Percentiles rank a stretch among this genome's conserved stretches.
Evolutionary conservation across 345 rosid species (phyloP).

Genomic region (Populus alba): DNA sequence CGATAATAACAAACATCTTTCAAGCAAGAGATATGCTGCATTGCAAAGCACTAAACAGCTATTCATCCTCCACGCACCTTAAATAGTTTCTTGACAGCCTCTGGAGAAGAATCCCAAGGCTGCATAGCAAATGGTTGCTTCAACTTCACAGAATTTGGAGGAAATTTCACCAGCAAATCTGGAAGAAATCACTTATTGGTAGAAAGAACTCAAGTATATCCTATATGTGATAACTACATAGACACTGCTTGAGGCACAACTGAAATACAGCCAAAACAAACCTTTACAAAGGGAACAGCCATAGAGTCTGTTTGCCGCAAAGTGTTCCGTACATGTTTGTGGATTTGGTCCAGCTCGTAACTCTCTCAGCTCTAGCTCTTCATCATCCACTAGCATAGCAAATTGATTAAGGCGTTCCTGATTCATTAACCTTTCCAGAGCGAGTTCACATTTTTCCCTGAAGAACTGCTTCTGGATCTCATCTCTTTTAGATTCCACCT

Average conservation of each 20-base stretch:
- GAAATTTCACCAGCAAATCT: slow-evolving; percentile 85
- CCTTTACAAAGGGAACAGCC: slow-evolving; percentile 88
- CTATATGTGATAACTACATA: slow-evolving; percentile 7
- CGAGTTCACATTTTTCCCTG: slow-evolving; percentile 69
- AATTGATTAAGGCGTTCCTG: slow-evolving; percentile 41
- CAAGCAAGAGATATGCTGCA: background rate
- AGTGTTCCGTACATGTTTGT: slow-evolving; percentile 59
- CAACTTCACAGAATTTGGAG: slow-evolving; percentile 81
- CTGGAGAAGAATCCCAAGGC: slow-evolving; percentile 81
- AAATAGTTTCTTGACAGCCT: slow-evolving; percentile 79
- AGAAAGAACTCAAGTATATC: slow-evolving; percentile 6
- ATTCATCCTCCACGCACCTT: slow-evolving; percentile 51
- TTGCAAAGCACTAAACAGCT: slow-evolving; percentile 3
- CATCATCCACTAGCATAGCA: slow-evolving; percentile 72
- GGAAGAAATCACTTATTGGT: slow-evolving; percentile 32
- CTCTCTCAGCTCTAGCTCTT: slow-evolving; percentile 84
- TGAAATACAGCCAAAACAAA: slow-evolving; percentile 26
- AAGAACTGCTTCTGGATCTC: slow-evolving; percentile 32
- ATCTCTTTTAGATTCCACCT: slow-evolving; percentile 45
- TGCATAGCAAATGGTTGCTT: slow-evolving; percentile 72
- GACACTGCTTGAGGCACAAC: slow-evolving; percentile 9
- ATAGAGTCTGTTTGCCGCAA: slow-evolving; percentile 41
- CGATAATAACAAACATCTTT: background rate
- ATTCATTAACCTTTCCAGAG: slow-evolving; percentile 39
- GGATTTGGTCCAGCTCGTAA: slow-evolving; percentile 60